A percentile compares a stretch with the other conserved stretches of the same genome.
These are phyloP conservation scores for Austropuccinia psidii DNA, from an alignment of 1,284 basidiomycete species.

Conservation along the genomic window DNA sequence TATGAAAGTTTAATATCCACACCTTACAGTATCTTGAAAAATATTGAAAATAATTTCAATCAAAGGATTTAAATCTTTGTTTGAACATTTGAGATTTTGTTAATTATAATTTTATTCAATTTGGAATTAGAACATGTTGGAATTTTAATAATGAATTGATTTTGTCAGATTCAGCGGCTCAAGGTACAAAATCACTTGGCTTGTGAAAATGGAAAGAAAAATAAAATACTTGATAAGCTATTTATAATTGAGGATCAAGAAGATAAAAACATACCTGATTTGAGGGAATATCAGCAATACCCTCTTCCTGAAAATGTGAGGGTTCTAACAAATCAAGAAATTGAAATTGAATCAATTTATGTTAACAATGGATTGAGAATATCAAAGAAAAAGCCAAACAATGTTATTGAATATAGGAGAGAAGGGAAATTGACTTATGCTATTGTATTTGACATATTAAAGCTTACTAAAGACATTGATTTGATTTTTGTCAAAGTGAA, in stretches of 20 bases:
- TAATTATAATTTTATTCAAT: too few relatives aligned
- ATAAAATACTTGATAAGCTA: not conserved
- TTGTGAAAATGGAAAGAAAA: not conserved
- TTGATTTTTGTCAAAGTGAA: too few relatives aligned
- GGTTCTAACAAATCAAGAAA: not conserved
- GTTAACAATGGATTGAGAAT: not conserved
- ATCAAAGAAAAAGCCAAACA: not conserved
- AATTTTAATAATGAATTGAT: not conserved
- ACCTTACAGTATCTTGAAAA: too few relatives aligned
- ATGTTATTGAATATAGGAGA: not conserved
- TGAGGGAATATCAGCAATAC: not conserved
- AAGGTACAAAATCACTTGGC: not conserved
- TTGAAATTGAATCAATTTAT: not conserved
- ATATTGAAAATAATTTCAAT: conserved; percentile 28
- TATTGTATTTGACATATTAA: not conserved
- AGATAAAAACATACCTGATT: not conserved
- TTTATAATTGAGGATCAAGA: not conserved
- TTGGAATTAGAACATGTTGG: not conserved
- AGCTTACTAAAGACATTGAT: not conserved
- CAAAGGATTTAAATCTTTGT: too few relatives aligned
- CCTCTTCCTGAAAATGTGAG: not conserved
- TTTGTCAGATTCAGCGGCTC: not conserved
- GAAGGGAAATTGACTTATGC: not conserved
- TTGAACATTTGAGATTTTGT: too few relatives aligned
- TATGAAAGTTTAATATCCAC: too few relatives aligned